Base-by-base conservation (phyloP, 139 green algal species). In the Chara braunii region DNA sequence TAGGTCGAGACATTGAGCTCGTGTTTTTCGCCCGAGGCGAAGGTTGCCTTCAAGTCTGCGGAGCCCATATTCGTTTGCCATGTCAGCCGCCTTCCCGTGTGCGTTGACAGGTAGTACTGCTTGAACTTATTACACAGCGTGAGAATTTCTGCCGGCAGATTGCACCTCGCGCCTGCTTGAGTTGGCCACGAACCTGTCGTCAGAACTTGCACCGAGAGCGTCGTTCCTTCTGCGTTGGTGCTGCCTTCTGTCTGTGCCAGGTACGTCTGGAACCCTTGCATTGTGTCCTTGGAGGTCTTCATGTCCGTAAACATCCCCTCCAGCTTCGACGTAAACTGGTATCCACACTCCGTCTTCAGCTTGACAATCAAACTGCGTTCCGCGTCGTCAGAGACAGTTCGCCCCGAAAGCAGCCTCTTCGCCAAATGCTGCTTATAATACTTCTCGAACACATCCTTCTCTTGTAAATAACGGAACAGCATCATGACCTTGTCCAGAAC, bases 241-340 rank as follows among this genome's bases (percentile, higher is more conserved):
- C 22, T 42, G n/a, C 6, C 37, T 14, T 31, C 70, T 30, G 2
- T 55, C 3, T 9, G 36, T 36, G 18, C 34, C 22, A 80, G 28
- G 23, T 29, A 45, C 1, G 29, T 33, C 45, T 59, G 56, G 81
- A 91, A 97, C 26, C 87, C 87, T 30, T 42, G 23, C 86, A 95
- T 94, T 42, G 81, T 89, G 61, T 96, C 90, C 29, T 70, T 52
- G 50, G 68, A 86, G 28, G 88, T 97, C 76, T 89, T 92, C 72
- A 99, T 95, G 86, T 98, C 93, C 8, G 81, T 95, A 77, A 99
- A 98, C 93, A 99, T 99, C 64, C 76, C 85, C 81, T 98, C 92
- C 59, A 97, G 83, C 84, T 97, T 97, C 78, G 71, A 85, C 3
- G 92, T 97, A 85, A 95, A 98, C 85, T 95, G 85, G 78, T 96